Evolutionary conservation across 164 flowering plant genomes (phyloP).

Genomic region (Chimonanthus salicifolius): DNA sequence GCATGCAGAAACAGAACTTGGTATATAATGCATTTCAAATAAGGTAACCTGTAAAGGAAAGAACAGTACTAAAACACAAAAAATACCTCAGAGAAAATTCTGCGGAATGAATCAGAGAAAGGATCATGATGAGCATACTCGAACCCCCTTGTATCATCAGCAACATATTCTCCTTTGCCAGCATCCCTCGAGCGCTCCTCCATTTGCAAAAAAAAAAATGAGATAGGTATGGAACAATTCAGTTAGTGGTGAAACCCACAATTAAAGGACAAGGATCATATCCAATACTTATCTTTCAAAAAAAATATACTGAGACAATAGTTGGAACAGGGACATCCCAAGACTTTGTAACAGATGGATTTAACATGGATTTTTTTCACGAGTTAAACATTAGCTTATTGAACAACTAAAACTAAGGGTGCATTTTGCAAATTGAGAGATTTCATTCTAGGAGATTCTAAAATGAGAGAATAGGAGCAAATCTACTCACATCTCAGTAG

Average conservation of each 20-base stretch:
- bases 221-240: neutral
- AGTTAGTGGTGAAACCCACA: neutral
- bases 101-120: conserved; percentile 73
- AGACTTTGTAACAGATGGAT: no score
- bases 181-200: conserved; percentile 30
- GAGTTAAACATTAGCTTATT: no score
- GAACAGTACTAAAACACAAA: conserved; percentile 6
- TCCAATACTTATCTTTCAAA: no score
- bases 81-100: conserved; percentile 81
- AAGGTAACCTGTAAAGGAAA: neutral
- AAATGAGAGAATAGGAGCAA: no score
- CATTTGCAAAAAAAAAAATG: conserved; percentile 12
- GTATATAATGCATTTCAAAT: neutral
- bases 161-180: conserved; percentile 26
- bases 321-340: no score
- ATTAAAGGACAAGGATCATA: neutral
- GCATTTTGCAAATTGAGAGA: no score
- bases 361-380: no score
- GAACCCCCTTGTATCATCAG: conserved; percentile 43
- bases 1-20: conserved; percentile 4
- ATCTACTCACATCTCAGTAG: no score
- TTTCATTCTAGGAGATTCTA: no score
- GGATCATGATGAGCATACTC: conserved; percentile 34
- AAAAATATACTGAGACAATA: no score
- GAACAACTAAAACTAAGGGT: no score